Base-by-base conservation (phyloP, 768 basidiomycete species). In the Russula olivacea region DNA sequence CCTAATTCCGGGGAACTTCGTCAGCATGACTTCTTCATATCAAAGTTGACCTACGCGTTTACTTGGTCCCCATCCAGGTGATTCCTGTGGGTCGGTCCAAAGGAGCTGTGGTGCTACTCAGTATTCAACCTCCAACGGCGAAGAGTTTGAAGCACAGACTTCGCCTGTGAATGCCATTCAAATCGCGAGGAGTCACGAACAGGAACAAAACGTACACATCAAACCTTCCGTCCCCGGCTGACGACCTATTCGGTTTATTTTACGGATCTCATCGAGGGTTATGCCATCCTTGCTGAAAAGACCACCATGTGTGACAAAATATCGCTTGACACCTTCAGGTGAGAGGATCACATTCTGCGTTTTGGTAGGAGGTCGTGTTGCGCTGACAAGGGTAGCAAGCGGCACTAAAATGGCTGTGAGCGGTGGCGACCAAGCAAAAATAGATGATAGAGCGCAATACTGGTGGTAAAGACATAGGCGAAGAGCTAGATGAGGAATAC, bases 11-110 rank as follows among this genome's bases (percentile, higher is more conserved):
- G 64, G 55, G 56, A 66, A 64, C 51, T 28, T 57, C 43, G 68
- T 59, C 66, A 68, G 60, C 34, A 54, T 55, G 60, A 69, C 48
- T 34, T 47, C 57, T 61, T 43, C 17, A 36, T 52, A 45, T 38
- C 38, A 49, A 15, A 61, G 61, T 30, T n/a, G 53, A 75, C 88
- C 55, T 72, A 92, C 91, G 41, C 97, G 86, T 80, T 98, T 98
- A 72, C 92, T 95, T 14, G 97, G 96, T 6, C 97, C 96, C 30
- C 97, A 86, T 28, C 97, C 97, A 12, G 85, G 85, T 45, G 77
- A 70, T 47, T 88, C 87, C 74, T 98, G 97, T 23, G 97, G 96
- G 75, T 98, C 96, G 4, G 94, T 96, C 95, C 96, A 98, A 17
- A 98, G 81, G 32, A 94, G 75, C 89, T 95, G 71, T 21, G 68